phyloP scores from a whole-genome alignment of 1,284 basidiomycete species.

The Cryptococcus wingfieldii region DNA sequence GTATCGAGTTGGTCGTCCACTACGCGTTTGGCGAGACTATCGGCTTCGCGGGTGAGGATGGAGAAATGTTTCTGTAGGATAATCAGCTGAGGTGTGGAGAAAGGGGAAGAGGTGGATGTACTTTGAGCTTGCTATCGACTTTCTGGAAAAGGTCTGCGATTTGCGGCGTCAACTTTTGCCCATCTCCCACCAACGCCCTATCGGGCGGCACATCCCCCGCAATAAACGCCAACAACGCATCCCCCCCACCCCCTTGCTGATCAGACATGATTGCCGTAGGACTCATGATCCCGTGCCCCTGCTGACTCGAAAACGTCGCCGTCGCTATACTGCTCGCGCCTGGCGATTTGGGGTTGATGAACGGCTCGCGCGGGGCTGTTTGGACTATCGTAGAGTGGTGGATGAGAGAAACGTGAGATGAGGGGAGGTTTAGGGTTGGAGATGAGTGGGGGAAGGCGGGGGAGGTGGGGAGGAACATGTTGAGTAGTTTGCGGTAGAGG shows the following conservation, averaged over 20 bases:
- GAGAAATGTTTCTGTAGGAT: constrained; percentile 46
- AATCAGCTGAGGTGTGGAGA: background rate
- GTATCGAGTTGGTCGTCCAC: constrained; percentile 47
- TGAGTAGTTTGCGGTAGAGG: constrained; percentile 49
- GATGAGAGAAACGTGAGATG: constrained; percentile 10
- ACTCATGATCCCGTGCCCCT: constrained; percentile 1
- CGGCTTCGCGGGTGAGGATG: constrained; percentile 46
- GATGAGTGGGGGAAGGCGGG: background rate
- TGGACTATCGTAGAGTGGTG: constrained; percentile 38
- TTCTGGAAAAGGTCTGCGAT: constrained; percentile 49
- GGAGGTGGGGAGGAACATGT: constrained; percentile 7
- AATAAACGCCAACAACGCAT: constrained; percentile 35
- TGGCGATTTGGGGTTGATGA: constrained; percentile 9
- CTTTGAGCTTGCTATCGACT: constrained; percentile 49
- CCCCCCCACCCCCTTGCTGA: constrained; percentile 8
- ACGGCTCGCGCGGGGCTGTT: constrained; percentile 24
- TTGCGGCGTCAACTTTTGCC: constrained; percentile 41
- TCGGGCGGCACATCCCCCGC: constrained; percentile 35
- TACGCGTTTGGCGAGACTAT: constrained; percentile 43
- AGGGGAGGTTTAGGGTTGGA: constrained; percentile 1
- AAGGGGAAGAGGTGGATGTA: constrained; percentile 13
- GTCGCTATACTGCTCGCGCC: constrained; percentile 9
- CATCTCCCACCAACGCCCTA: constrained; percentile 39
- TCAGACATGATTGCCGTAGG: background rate
- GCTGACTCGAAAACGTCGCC: constrained; percentile 9